Evolutionary conservation across 2,329 filamentous ascomycete genomes (phyloP), one percentile per base, ranked within the genome.

Genomic region (Diaporthe citri): DNA sequence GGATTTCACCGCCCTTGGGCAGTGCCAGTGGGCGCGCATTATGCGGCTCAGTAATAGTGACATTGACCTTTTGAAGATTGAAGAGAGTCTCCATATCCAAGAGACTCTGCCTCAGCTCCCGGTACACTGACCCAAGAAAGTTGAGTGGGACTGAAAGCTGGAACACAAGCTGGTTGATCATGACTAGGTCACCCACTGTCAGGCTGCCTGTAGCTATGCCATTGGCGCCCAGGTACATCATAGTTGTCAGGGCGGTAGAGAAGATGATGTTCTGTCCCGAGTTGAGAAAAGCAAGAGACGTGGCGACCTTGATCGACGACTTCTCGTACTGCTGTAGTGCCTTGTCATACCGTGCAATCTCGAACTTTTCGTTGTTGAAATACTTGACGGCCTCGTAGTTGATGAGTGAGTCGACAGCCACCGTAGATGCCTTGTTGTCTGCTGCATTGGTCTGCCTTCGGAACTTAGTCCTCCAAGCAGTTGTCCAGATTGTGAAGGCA

Each of bases 321-420:
- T 93, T 93, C 83, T 99, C 95, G 83, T 99, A 99, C 75, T 93
- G 90, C 78, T 92, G 90, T 34, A 99, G 87, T 0, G 97, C 95
- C 79, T 93, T 91, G 84, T 98, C 96, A 83, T 99, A 99, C 56
- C 97, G 91, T 43, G 90, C 90, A 57, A 98, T 95, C 85, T 99
- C 97, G 78, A 95, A 98, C 78, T 94, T 95, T 82, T 99, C 97
- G 81, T 99, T 99, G 87, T 99, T 99, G 87, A 98, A 99, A 86
- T 98, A 98, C 85, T 99, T 99, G 82, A 99, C 97, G 20, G 97
- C 96, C 84, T 99, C 97, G 81, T 98, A 99, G 86, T 99, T 99
- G 87, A 99, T 98, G 69, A 99, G 87, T 0, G 96, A 98, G 85
- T 99, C 97, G 1, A 98, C 96, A 0, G 96, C 96, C 10, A 98